A percentile compares a stretch with the other conserved stretches of the same genome.
phyloP scores from a whole-genome alignment of 805 yeast genomes.

The Kuraishia capsulata region DNA sequence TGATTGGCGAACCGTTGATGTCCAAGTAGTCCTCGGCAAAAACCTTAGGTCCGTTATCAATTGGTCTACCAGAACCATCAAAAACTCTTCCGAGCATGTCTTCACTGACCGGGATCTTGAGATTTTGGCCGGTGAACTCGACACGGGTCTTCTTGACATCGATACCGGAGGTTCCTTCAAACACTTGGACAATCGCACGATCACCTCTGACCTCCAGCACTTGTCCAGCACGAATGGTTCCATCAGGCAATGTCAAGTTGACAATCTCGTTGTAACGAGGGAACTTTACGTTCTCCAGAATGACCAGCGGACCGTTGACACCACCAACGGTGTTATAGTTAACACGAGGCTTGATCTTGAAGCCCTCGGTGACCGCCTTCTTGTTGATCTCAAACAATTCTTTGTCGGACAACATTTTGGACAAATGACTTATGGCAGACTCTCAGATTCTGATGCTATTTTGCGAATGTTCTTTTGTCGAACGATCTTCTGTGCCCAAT shows the following conservation, averaged over 20 bases:
- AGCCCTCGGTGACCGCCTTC: constrained; percentile 86
- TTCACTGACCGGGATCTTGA: constrained; percentile 92
- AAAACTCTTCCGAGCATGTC: constrained; percentile 97
- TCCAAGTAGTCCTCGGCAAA: constrained; percentile 98
- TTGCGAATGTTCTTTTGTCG: too few relatives aligned
- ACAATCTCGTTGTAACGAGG: constrained; percentile 96
- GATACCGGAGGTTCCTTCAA: constrained; percentile 98
- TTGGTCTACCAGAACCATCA: constrained; percentile 98
- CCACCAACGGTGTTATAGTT: constrained; percentile 97
- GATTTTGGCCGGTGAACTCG: constrained; percentile 92
- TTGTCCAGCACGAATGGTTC: constrained; percentile 91
- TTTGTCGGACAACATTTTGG: constrained; percentile 26
- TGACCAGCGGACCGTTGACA: constrained; percentile 97
- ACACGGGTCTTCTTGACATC: constrained; percentile 97
- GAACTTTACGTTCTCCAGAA: constrained; percentile 74
- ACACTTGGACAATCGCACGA: constrained; percentile 96
- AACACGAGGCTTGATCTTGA: constrained; percentile 82
- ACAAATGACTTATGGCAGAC: too few relatives aligned
- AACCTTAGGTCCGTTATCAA: constrained; percentile 96
- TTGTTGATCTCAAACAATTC: constrained; percentile 67
- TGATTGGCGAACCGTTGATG: constrained; percentile 97
- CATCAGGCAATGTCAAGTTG: constrained; percentile 93
- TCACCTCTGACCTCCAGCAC: constrained; percentile 96
- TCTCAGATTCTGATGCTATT: too few relatives aligned
- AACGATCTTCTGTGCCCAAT: too few relatives aligned